These are phyloP conservation scores for Pelargonium myrrhifolium DNA, from an alignment of 441 rosid species.

Conservation along the genomic window DNA sequence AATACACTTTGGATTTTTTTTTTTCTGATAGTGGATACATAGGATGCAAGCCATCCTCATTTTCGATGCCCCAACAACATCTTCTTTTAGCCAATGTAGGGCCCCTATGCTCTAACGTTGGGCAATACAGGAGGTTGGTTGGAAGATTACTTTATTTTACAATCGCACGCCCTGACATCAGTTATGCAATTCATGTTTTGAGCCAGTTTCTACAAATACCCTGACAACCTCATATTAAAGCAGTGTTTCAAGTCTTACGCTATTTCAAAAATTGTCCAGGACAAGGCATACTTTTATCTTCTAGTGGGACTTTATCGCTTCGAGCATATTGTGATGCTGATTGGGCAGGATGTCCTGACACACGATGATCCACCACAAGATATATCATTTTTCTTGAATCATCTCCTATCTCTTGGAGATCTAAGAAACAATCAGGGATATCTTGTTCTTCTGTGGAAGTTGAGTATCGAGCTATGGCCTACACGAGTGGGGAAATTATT, in stretches of 20 bases:
- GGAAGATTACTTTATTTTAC: not conserved
- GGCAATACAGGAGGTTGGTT: not conserved
- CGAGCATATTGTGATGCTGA: not conserved
- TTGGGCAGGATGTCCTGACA: constrained; percentile 2
- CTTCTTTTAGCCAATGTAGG: not conserved
- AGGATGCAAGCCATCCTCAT: not conserved
- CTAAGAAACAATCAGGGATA: not conserved
- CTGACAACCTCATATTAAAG: not conserved
- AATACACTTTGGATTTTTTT: not conserved
- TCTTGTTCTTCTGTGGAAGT: not conserved
- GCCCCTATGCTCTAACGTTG: not conserved
- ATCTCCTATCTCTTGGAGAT: not conserved
- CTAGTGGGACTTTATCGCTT: not conserved
- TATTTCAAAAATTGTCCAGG: not conserved
- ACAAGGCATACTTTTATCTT: not conserved
- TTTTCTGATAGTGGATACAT: too few relatives aligned
- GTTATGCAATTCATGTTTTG: not conserved
- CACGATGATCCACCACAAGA: not conserved
- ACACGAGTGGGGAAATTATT: not conserved
- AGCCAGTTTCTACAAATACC: not conserved
- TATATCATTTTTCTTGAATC: not conserved
- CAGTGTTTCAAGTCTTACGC: not conserved
- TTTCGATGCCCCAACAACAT: not conserved
- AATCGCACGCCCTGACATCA: not conserved
- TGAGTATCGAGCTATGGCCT: not conserved